A percentile compares a stretch with the other conserved stretches of the same genome.
Conservation (phyloP, 2,329 filamentous ascomycete genomes). For the Alternaria postmessia region DNA sequence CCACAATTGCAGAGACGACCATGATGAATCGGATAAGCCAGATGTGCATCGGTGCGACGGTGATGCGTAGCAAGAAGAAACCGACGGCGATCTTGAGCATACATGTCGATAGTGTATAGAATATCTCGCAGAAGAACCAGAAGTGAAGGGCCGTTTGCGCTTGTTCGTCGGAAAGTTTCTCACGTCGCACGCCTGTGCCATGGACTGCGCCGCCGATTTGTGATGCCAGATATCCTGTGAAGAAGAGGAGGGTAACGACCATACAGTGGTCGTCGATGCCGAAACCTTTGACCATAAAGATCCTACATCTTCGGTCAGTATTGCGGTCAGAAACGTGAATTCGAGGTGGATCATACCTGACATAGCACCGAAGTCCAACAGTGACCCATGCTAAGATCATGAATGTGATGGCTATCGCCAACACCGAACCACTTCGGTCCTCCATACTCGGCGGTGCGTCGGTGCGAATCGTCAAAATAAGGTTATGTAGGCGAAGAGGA, state of each 20-base stretch:
- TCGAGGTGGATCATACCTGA: slow-evolving; percentile 35
- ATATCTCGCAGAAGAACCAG: slow-evolving; percentile 64
- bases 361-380: slow-evolving; percentile 50
- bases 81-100: slow-evolving; percentile 61
- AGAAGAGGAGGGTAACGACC: slow-evolving; percentile 49
- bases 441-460: slow-evolving; percentile 25
- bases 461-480: not conserved
- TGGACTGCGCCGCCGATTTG: slow-evolving; percentile 48
- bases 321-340: not conserved
- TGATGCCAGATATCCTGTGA: slow-evolving; percentile 43
- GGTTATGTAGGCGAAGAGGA: slow-evolving; percentile 7
- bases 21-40: slow-evolving; percentile 58
- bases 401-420: slow-evolving; percentile 46
- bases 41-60: slow-evolving; percentile 53
- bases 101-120: slow-evolving; percentile 59
- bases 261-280: slow-evolving; percentile 53
- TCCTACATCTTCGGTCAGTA: slow-evolving; percentile 22
- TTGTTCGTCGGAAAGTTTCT: slow-evolving; percentile 38
- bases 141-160: slow-evolving; percentile 42
- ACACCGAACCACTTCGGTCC: slow-evolving; percentile 37
- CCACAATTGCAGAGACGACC: slow-evolving; percentile 53
- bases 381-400: slow-evolving; percentile 49
- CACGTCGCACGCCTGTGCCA: slow-evolving; percentile 48
- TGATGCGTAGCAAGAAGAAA: slow-evolving; percentile 61
- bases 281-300: slow-evolving; percentile 48